A percentile compares a stretch with the other conserved stretches of the same genome.
phyloP scores from a whole-genome alignment of 2,329 filamentous ascomycete genomes.

The Plenodomus lindquistii region DNA sequence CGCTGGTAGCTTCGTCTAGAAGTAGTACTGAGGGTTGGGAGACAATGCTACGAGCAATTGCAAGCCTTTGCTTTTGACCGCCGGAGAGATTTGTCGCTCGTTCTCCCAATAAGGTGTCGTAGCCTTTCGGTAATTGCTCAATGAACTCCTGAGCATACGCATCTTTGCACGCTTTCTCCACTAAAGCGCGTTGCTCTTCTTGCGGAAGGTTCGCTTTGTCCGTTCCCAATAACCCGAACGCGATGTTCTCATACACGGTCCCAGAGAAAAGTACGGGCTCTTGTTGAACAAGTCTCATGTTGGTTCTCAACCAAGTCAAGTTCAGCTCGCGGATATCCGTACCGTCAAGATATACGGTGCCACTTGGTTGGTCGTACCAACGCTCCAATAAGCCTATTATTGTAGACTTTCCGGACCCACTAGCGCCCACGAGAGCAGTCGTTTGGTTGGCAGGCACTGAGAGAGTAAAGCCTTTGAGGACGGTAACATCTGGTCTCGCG shows the following conservation, averaged over 20 bases:
- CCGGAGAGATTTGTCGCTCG: slow-evolving; percentile 88
- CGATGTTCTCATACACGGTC: slow-evolving; percentile 86
- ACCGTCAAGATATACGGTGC: slow-evolving; percentile 36
- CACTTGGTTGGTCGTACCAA: slow-evolving; percentile 42
- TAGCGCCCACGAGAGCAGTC: slow-evolving; percentile 90
- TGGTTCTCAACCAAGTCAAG: slow-evolving; percentile 85
- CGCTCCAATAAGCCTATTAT: slow-evolving; percentile 80
- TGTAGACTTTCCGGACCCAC: slow-evolving; percentile 91
- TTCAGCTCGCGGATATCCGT: slow-evolving; percentile 78
- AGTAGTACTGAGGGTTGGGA: slow-evolving; percentile 87
- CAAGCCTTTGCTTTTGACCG: slow-evolving; percentile 94
- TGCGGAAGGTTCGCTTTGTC: slow-evolving; percentile 54
- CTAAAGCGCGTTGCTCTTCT: slow-evolving; percentile 69
- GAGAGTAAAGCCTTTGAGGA: slow-evolving; percentile 82
- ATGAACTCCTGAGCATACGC: slow-evolving; percentile 97
- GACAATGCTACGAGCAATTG: slow-evolving; percentile 86
- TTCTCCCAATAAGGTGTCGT: slow-evolving; percentile 90
- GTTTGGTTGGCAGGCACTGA: slow-evolving; percentile 84
- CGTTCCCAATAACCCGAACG: slow-evolving; percentile 75
- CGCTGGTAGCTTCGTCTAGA: slow-evolving; percentile 83
- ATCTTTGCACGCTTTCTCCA: slow-evolving; percentile 81
- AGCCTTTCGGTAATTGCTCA: slow-evolving; percentile 65
- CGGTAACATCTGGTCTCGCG: slow-evolving; percentile 82
- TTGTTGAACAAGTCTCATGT: slow-evolving; percentile 88
- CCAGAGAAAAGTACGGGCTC: slow-evolving; percentile 89